Base-by-base conservation (phyloP, 2,329 filamentous ascomycete genomes). In the Colletotrichum agaves region DNA sequence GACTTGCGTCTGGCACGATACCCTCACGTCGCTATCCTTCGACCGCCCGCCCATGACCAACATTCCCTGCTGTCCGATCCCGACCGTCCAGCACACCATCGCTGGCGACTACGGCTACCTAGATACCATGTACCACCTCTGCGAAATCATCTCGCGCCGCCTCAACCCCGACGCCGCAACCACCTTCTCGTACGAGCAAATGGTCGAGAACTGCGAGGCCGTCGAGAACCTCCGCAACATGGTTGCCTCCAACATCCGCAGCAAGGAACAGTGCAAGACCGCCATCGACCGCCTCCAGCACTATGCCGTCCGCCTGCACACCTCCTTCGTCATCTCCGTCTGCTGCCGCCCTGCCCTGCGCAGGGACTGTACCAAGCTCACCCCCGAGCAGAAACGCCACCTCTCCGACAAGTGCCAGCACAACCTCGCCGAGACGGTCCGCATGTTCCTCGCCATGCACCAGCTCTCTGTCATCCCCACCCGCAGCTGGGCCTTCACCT, bases 391-490 rank as follows among this genome's bases (percentile, higher is more conserved):
- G 71, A 88, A 88, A 72, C 81, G 81, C 49, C 76, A 82, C 1
- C 78, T 91, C 0, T 85, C 86, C 2, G 83, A 86, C 31, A 84
- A 84, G 64, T 91, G 88, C 79, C 89, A 89, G 74, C 77, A 80
- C 15, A 90, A 90, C 73, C 79, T 91, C 27, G 87, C 87, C 5
- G 88, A 90, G 74, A 90, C 88, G 12, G 88, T 91, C 11, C 84
- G 87, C 44, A 91, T 90, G 88, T 91, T 90, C 73, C 79, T 91
- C 21, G 87, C 88, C 15, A 91, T 91, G 88, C 88, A 91, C 75
- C 88, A 90, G 70, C 78, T 91, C 33, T 90, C 88, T 2, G 86
- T 89, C 8, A 90, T 90, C 52, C 88, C 88, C 1, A 91, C 88
- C 0, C 81, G 88, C 27, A 90, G 87, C 63, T 91, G 88, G 88